Evolutionary conservation across 2,329 filamentous ascomycete genomes (phyloP), one percentile per base, ranked within the genome.

Genomic region (Aphanocladium album): DNA sequence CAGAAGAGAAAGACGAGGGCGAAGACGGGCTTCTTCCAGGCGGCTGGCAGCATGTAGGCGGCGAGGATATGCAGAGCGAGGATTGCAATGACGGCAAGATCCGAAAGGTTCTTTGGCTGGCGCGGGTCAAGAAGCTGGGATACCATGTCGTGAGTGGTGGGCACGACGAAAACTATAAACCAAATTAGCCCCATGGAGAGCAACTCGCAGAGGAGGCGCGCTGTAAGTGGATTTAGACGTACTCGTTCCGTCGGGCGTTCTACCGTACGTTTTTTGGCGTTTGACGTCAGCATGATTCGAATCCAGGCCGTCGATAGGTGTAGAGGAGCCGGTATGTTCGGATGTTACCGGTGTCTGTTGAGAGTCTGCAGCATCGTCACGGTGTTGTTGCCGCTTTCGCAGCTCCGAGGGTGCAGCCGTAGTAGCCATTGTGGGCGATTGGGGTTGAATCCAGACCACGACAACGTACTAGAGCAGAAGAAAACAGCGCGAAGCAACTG

Each of bases 111-210:
- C 81, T 99, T 99, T 57, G 95, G 92, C 72, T 98, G 89, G 66
- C 89, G 90, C 56, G 95, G 95, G 69, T 96, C 95, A 68, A 99
- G 86, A 60, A 99, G 84, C 77, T 98, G 95, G 56, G 93, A 96
- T 68, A 99, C 93, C 95, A 99, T 98, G 77, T 99, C 95, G 80
- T 97, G 92, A 60, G 95, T 99, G 64, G 91, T 88, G 52, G 95
- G 95, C 59, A 99, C 95, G 62, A 91, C 89, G 73, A 99, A 99
- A 69, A 96, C 95, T 98, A 70, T 52, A 66, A 43, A 47, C 21
- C 8, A 21, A 7, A 59, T 62, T 62, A 59, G 62, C n/a, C 62
- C 56, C 63, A 51, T 39, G 9, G 57, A 37, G 23, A 43, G 25
- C 56, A 62, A 30, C 27, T 27, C 50, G 50, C 23, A n/a, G n/a